Base-by-base conservation (phyloP, 108 stramenopile genomes). In the Nitzschia sp. region DNA sequence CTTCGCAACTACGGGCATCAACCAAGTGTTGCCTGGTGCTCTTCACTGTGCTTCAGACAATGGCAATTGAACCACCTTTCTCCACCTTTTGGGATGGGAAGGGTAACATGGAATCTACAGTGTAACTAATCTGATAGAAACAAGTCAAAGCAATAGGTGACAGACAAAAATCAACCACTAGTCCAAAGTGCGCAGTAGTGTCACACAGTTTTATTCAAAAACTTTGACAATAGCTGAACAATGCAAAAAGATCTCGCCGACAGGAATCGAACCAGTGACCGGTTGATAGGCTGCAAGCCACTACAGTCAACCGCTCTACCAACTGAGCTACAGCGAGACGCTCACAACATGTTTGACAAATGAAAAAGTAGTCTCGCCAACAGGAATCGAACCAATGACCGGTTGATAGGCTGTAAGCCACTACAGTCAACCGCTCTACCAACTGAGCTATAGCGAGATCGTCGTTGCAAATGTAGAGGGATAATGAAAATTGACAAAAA, bases 201-300 rank as follows among this genome's bases (percentile, higher is more conserved):
- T n/a, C n/a, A n/a, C n/a, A n/a, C n/a, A n/a, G n/a, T n/a, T n/a
- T n/a, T n/a, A n/a, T n/a, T n/a, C 43, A 43, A 43, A 43, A 43
- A 43, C 10, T 10, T 43, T 10, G 12, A 43, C 12, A 10, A 9
- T 12, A 43, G 43, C 9, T 43, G 43, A 12, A 43, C 9, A 43
- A 48, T 2, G 57, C 39, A 58, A 70, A 70, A 58, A 51, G 24
- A 26, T 73, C 72, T 73, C 72, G 64, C 62, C 56, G 65, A 66
- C 81, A 77, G 81, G 81, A 82, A 82, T 79, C 70, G 81, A 82
- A 82, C 78, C 81, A 82, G 81, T 82, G 81, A 82, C 81, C 81
- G 78, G 73, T 74, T 67, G 81, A 82, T 82, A 60, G 39, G 61
- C 34, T 26, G 24, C 53, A 15, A 21, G 53, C 66, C 41, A 67